These are phyloP conservation scores for Scortechinia acanthostroma DNA, from an alignment of 2,329 filamentous ascomycete species.

Conservation along the genomic window DNA sequence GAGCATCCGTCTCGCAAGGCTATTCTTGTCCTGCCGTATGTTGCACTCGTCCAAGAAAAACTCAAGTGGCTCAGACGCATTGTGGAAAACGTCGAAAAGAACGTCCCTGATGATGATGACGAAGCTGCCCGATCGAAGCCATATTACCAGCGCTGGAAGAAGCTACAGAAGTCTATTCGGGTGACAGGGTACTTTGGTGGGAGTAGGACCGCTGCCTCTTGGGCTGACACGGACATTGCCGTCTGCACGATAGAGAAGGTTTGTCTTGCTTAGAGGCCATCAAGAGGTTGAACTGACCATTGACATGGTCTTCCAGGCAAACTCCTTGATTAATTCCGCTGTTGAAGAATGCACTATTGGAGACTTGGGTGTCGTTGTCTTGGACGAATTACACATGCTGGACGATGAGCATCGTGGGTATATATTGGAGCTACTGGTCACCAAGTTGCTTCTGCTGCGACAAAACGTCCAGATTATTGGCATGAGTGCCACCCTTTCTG, in stretches of 20 bases:
- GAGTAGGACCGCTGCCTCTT: slow-evolving; percentile 57
- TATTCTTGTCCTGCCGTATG: slow-evolving; percentile 69
- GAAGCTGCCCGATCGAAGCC: slow-evolving; percentile 21
- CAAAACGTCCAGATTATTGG: slow-evolving; percentile 66
- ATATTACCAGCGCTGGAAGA: slow-evolving; percentile 35
- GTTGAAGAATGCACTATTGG: slow-evolving; percentile 64
- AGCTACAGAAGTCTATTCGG: slow-evolving; percentile 47
- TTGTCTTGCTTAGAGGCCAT: slow-evolving; percentile 5
- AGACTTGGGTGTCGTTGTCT: slow-evolving; percentile 59
- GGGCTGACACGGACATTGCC: slow-evolving; percentile 71
- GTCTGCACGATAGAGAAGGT: slow-evolving; percentile 77
- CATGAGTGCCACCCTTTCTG: slow-evolving; percentile 74
- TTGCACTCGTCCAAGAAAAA: slow-evolving; percentile 75
- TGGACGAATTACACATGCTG: slow-evolving; percentile 79
- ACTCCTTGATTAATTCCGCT: slow-evolving; percentile 65
- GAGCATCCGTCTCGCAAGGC: slow-evolving; percentile 58
- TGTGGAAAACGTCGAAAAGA: slow-evolving; percentile 48
- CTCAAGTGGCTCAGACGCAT: slow-evolving; percentile 66
- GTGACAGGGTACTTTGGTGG: slow-evolving; percentile 72
- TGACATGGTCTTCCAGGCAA: slow-evolving; percentile 43
- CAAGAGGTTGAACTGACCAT: slow-evolving; percentile 9
- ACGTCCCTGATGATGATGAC: slow-evolving; percentile 16
- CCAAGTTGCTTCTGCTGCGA: slow-evolving; percentile 64
- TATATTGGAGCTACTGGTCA: slow-evolving; percentile 66
- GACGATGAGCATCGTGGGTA: slow-evolving; percentile 72